These are phyloP conservation scores for Cicer bijugum DNA, from an alignment of 306 rosid species.

Conservation along the genomic window DNA sequence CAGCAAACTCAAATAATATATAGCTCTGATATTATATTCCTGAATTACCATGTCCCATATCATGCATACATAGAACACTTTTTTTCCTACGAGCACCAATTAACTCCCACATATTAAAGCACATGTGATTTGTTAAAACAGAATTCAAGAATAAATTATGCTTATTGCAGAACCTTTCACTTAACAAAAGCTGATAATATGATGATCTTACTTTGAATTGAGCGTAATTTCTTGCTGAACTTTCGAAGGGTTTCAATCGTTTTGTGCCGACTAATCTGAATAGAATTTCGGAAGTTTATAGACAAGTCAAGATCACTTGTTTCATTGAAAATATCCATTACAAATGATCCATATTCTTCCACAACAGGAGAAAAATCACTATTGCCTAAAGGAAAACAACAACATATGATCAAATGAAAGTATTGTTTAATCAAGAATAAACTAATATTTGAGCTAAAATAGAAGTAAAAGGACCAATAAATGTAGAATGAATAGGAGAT, in stretches of 20 bases:
- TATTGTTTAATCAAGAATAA: not conserved
- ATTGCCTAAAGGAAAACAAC: constrained; percentile 45
- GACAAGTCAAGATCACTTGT: constrained; percentile 58
- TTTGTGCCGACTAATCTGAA: constrained; percentile 43
- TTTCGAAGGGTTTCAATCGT: constrained; percentile 47
- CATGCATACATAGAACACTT: constrained; percentile 20
- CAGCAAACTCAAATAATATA: constrained; percentile 15
- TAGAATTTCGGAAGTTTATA: constrained; percentile 45
- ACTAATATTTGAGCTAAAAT: constrained; percentile 20
- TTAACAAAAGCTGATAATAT: constrained; percentile 16
- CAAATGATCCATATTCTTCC: constrained; percentile 58
- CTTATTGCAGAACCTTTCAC: constrained; percentile 12
- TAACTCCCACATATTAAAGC: constrained; percentile 25
- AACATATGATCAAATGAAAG: constrained; percentile 24
- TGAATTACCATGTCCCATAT: not conserved
- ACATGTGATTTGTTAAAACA: constrained; percentile 2
- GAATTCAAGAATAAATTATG: constrained; percentile 8
- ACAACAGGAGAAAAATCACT: constrained; percentile 43
- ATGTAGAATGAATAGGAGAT: constrained; percentile 26
- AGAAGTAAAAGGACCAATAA: constrained; percentile 23
- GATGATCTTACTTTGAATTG: constrained; percentile 50
- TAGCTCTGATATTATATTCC: not conserved
- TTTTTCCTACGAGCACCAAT: not conserved
- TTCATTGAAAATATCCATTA: constrained; percentile 55
- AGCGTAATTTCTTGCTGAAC: constrained; percentile 41